Base-by-base conservation (phyloP, 2,329 filamentous ascomycete genomes). In the Nannizzia gypsea region DNA sequence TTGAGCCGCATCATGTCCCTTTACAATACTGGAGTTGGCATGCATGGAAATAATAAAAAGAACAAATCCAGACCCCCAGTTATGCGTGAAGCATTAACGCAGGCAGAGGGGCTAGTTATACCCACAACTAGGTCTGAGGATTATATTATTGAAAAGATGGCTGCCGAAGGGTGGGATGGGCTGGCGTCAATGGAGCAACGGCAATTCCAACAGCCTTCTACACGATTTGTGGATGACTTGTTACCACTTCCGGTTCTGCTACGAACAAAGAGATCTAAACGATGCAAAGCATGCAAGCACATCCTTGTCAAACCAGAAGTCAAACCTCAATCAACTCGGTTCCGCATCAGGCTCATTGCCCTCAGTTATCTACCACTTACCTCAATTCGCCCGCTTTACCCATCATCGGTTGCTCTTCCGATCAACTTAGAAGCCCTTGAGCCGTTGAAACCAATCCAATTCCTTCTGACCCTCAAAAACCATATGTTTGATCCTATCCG, bases 261-360 rank as follows among this genome's bases (percentile, higher is more conserved):
- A 13, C 86, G 90, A 60, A 95, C 92, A 0, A 96, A 96, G 70
- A 87, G 92, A 40, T 90, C 90, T 20, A 97, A 96, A 76, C 89
- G 93, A 52, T 99, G 93, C 73, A 87, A 89, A 57, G 82, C 86
- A 9, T 99, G 93, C 74, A 87, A 93, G 11, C 92, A 97, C 75
- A 96, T 97, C 70, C 87, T 99, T 66, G 88, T 90, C 63, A 95
- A 95, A 71, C 93, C 92, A 13, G 93, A 99, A 73, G 83, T 86
- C 61, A 99, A 97, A 73, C 86, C 95, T 34, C 84, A 85, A 54
- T 92, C 88, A 58, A 93, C 88, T 5, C 87, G 91, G 31, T 97
- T 93, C 81, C 88, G 92, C 68, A 96, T 99, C 72, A 88, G 89
- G 59, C 81, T 97, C 0, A 85, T 97, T 3, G 95, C 93, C 22